Base-by-base conservation (phyloP, 345 rosid genomes). In the Eucalyptus virginea region DNA sequence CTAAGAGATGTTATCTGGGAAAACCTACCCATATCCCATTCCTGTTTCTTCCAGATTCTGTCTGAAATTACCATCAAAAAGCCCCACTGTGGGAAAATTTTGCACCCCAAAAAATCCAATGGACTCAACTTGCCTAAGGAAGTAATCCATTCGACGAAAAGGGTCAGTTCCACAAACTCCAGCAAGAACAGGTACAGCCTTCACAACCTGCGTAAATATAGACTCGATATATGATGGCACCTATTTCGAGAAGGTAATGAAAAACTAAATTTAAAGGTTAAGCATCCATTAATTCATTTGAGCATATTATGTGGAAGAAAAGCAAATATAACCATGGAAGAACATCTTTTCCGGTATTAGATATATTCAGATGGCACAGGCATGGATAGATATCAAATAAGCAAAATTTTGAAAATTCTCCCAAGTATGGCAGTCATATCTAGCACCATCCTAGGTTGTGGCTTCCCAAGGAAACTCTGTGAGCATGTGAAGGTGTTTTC, bases 101-200 rank as follows among this genome's bases (percentile, higher is more conserved):
- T 98, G 99, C 89, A 98, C 99, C 69, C 99, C 99, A 89, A 91
- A 91, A 90, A 96, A 96, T 72, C 99, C 99, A 54, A 95, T 93
- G 67, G 99, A 95, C 92, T 98, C 98, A 86, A 98, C 89, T 94
- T 96, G 96, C 95, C 90, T 95, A n/a, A 98, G 92, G 89, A 98
- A 98, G 94, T 92, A 92, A 89, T 94, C 95, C 97, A 98, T 96
- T 89, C 93, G 94, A 52, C 99, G 96, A 91, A 98, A 98, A 88
- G 99, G 99, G 93, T 98, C 98, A 10, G 99, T 98, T 81, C 94
- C 99, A 88, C 99, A 98, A 34, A 97, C 98, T 89, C 98, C 99
- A 90, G 99, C 99, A 87, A 98, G 99, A 92, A 97, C 98, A 37
- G 99, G 98, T 44, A 96, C 98, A 21, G 85, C 91, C 94, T 95